Evolutionary conservation across 345 rosid species (phyloP).

Genomic region (Gossypium arboreum): DNA sequence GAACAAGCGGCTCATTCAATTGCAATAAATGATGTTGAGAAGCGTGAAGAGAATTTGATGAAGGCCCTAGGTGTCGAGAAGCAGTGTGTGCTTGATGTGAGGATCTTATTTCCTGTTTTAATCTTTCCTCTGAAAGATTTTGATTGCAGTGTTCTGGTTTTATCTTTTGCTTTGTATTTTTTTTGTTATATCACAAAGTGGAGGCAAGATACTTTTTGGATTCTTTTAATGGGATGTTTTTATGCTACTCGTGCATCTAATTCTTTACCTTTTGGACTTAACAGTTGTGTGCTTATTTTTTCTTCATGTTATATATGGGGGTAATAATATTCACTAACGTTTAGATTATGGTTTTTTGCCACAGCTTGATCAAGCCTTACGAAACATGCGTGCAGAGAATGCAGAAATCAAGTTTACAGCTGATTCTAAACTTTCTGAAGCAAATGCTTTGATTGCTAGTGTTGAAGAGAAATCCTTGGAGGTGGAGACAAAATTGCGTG

Average conservation of each 20-base stretch:
- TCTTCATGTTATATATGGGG: not conserved
- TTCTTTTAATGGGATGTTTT: not conserved
- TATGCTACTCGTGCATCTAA: not conserved
- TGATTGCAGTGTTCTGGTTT: not conserved
- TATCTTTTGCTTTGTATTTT: not conserved
- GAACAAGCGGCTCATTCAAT: constrained; percentile 72
- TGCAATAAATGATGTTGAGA: constrained; percentile 72
- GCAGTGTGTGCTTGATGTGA: constrained; percentile 87
- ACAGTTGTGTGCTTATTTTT: not conserved
- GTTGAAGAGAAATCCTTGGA: constrained; percentile 85
- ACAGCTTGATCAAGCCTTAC: constrained; percentile 86
- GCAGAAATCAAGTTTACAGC: constrained; percentile 91
- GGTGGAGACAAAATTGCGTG: constrained; percentile 70
- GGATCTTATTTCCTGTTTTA: constrained; percentile 19
- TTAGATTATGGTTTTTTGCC: constrained; percentile 19
- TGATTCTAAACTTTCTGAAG: constrained; percentile 85
- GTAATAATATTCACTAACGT: constrained; percentile 4
- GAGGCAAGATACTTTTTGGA: not conserved
- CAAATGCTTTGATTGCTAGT: constrained; percentile 69
- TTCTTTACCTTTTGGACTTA: not conserved
- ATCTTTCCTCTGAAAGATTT: not conserved
- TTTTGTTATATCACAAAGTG: not conserved
- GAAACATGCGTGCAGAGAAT: constrained; percentile 76
- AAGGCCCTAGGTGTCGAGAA: constrained; percentile 91
- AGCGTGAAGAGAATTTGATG: constrained; percentile 75